Percentiles rank a stretch among this genome's conserved stretches.
phyloP scores from a whole-genome alignment of 2,329 filamentous ascomycete genomes.

The Knufia fluminis region DNA sequence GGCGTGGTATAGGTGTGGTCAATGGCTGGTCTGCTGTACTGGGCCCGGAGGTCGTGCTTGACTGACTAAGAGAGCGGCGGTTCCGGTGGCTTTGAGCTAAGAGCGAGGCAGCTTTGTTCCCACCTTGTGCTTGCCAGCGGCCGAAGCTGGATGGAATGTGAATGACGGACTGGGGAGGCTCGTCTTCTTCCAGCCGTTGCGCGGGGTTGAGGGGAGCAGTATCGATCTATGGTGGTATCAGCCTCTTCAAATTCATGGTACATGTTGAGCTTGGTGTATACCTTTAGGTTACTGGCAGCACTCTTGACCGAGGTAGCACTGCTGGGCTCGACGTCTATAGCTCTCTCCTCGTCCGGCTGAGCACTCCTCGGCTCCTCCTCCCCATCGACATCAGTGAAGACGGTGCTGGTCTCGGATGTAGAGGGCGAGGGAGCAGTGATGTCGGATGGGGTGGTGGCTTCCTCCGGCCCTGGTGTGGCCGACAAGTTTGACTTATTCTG shows the following conservation, averaged over 20 bases:
- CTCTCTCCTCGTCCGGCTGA: conserved; percentile 2
- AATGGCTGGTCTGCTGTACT: conserved; percentile 7
- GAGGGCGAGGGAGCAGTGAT: conserved; percentile 57
- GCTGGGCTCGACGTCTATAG: conserved; percentile 5
- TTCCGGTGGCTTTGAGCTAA: background rate
- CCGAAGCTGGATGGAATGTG: conserved; percentile 78
- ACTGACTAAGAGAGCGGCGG: background rate
- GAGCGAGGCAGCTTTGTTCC: conserved; percentile 1
- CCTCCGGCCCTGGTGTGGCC: background rate
- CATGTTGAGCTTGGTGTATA: background rate
- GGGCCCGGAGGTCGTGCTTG: conserved; percentile 2
- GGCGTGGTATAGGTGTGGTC: conserved; percentile 4
- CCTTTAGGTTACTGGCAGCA: conserved; percentile 1
- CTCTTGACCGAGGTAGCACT: conserved; percentile 3
- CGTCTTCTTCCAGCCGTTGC: conserved; percentile 57
- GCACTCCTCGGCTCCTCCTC: conserved; percentile 32
- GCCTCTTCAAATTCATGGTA: background rate
- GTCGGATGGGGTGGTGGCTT: conserved; percentile 6
- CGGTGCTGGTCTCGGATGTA: conserved; percentile 49
- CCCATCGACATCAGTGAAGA: conserved; percentile 70
- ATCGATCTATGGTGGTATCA: conserved; percentile 28
- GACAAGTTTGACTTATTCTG: background rate
- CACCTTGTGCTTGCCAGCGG: conserved; percentile 46
- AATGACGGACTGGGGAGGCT: conserved; percentile 70
- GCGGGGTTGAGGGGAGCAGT: conserved; percentile 30